A percentile compares a stretch with the other conserved stretches of the same genome.
Evolutionary conservation across 2,329 filamentous ascomycete genomes (phyloP).

Genomic region (Epichloe elymi): DNA sequence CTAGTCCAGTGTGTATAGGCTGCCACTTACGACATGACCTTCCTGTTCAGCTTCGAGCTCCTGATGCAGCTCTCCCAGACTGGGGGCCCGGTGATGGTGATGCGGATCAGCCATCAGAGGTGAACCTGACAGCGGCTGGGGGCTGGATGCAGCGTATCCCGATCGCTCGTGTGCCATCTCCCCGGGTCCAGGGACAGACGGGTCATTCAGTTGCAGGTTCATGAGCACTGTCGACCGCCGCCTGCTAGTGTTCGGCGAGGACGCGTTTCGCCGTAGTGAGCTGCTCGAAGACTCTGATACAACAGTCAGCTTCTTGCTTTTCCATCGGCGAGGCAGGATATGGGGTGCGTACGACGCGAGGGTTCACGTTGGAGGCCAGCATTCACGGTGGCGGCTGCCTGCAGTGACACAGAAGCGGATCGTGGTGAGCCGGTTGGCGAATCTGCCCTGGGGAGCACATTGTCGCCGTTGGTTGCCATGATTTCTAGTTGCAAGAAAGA

Average conservation of each 20-base stretch:
- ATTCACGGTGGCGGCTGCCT: slow-evolving; percentile 66
- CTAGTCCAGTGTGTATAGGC: not conserved
- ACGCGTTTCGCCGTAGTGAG: slow-evolving; percentile 31
- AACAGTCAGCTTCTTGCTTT: slow-evolving; percentile 1
- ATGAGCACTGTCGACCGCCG: slow-evolving; percentile 57
- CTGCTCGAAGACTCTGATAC: slow-evolving; percentile 38
- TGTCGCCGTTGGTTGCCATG: slow-evolving; percentile 19
- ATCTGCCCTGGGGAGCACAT: slow-evolving; percentile 20
- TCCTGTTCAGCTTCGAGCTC: slow-evolving; percentile 71
- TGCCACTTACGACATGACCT: slow-evolving; percentile 51
- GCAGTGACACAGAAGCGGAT: slow-evolving; percentile 56
- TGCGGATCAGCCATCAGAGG: slow-evolving; percentile 40
- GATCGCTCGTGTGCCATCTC: slow-evolving; percentile 46
- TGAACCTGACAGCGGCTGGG: slow-evolving; percentile 33
- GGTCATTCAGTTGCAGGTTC: slow-evolving; percentile 64
- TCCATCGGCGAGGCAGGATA: not conserved
- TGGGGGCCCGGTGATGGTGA: slow-evolving; percentile 56
- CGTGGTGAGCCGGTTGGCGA: slow-evolving; percentile 50
- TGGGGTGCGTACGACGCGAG: slow-evolving; percentile 34
- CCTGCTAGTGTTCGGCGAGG: slow-evolving; percentile 37
- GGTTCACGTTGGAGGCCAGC: slow-evolving; percentile 57
- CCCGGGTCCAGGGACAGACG: slow-evolving; percentile 50
- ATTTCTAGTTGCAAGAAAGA: not conserved
- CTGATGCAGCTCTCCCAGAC: slow-evolving; percentile 65
- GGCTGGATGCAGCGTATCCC: slow-evolving; percentile 22